phyloP scores from a whole-genome alignment of 1,284 basidiomycete species.

The Entoloma clypeatum region DNA sequence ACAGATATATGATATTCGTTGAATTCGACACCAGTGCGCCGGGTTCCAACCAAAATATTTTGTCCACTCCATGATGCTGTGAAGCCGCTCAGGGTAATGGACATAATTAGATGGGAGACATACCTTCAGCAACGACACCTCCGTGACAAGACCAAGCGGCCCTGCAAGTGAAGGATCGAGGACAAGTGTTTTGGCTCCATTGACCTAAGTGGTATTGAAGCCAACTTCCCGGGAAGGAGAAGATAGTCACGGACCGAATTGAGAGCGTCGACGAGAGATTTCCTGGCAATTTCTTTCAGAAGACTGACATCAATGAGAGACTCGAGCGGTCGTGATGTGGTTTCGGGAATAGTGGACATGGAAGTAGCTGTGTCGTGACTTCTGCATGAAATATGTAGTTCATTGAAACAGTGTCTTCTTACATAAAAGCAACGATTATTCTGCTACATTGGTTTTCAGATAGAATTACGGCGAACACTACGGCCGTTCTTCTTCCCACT shows the following conservation, averaged over 20 bases:
- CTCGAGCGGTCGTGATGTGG: conserved; percentile 31
- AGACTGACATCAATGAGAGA: conserved; percentile 61
- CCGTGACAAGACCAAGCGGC: conserved; percentile 89
- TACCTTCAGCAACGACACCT: conserved; percentile 90
- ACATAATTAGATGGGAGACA: conserved; percentile 13
- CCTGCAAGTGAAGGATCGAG: conserved; percentile 87
- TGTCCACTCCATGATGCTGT: conserved; percentile 97
- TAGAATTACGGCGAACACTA: conserved; percentile 73
- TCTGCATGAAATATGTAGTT: conserved; percentile 1
- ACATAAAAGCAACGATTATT: conserved; percentile 10
- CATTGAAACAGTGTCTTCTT: conserved; percentile 5
- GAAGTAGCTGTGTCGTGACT: conserved; percentile 7
- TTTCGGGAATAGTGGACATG: conserved; percentile 27
- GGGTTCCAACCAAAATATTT: conserved; percentile 98
- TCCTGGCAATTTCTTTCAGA: conserved; percentile 74
- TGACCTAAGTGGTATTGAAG: conserved; percentile 52
- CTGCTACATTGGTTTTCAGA: conserved; percentile 28
- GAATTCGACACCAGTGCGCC: conserved; percentile 82
- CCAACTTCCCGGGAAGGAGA: not conserved
- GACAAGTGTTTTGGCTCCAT: conserved; percentile 93
- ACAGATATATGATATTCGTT: conserved; percentile 91
- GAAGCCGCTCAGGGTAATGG: conserved; percentile 6
- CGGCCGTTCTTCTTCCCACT: conserved; percentile 63
- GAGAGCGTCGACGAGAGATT: conserved; percentile 73
- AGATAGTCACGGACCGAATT: conserved; percentile 64